Conservation (phyloP, 306 rosid species). For the Pterocarpus santalinus region DNA sequence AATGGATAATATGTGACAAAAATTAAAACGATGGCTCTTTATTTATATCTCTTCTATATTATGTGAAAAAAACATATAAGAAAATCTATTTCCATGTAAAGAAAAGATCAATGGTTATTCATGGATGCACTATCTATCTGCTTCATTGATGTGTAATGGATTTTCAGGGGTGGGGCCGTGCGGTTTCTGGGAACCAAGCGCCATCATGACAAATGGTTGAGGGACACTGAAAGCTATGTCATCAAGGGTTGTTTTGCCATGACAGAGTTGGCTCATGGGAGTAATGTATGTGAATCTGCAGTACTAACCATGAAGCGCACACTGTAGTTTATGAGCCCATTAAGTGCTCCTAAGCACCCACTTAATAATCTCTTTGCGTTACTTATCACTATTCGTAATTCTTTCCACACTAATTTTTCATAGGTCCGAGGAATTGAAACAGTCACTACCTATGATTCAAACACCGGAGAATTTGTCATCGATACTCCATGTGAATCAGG, state of each 20-base stretch:
- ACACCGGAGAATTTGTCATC: constrained; percentile 78
- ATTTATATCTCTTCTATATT: too few species aligned
- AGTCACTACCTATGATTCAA: constrained; percentile 79
- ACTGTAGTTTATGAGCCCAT: too few species aligned
- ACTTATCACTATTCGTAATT: constrained; percentile 31
- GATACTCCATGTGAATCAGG: constrained; percentile 89
- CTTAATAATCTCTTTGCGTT: too few species aligned
- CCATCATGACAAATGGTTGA: constrained; percentile 88
- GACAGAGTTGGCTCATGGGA: constrained; percentile 96
- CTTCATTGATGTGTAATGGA: constrained; percentile 40
- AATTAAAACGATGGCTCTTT: too few species aligned
- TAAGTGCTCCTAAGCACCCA: too few species aligned
- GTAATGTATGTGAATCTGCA: constrained; percentile 74
- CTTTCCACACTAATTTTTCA: constrained; percentile 35
- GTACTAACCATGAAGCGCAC: too few species aligned
- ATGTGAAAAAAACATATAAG: too few species aligned
- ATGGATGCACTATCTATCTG: background rate
- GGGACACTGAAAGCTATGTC: constrained; percentile 70
- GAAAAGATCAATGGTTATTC: too few species aligned
- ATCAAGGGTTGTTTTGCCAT: constrained; percentile 93
- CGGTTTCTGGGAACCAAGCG: constrained; percentile 83
- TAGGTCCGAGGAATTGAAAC: constrained; percentile 98
- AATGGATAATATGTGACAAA: too few species aligned
- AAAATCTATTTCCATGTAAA: background rate
- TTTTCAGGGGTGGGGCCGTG: constrained; percentile 89